Conservation (phyloP, 192 early-diverging fungal species). For the Coemansia sp. region DNA sequence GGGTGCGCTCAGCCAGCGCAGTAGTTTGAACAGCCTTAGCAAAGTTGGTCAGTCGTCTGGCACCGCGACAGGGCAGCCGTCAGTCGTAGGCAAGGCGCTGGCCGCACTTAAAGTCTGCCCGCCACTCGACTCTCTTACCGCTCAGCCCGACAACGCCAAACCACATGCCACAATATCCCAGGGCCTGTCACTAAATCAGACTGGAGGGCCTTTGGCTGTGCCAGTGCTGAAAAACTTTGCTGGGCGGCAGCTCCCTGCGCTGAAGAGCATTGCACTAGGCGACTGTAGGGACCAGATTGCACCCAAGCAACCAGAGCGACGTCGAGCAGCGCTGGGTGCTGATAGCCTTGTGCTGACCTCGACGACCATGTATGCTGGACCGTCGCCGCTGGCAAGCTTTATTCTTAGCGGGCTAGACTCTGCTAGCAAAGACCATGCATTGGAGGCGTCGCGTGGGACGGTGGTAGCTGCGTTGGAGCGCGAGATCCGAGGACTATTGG, state of each 20-base stretch:
- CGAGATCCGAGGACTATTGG: constrained; percentile 22
- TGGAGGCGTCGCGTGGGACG: constrained; percentile 1
- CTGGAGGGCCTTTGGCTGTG: not conserved
- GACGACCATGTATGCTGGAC: constrained; percentile 37
- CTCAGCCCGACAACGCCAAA: not conserved
- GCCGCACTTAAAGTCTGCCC: constrained; percentile 31
- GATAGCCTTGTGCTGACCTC: constrained; percentile 7
- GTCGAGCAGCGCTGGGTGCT: constrained; percentile 9
- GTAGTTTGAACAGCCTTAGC: not conserved
- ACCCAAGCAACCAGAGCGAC: constrained; percentile 10
- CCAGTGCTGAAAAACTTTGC: constrained; percentile 34
- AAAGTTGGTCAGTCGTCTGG: not conserved
- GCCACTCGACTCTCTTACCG: not conserved
- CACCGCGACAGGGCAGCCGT: not conserved
- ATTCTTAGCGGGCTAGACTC: constrained; percentile 23
- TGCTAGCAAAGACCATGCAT: not conserved
- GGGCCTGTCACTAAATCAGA: not conserved
- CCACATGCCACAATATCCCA: not conserved
- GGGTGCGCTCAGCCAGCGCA: constrained; percentile 11
- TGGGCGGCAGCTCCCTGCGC: constrained; percentile 34
- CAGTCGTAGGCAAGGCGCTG: constrained; percentile 44
- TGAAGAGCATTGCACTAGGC: constrained; percentile 7
- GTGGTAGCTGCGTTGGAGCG: constrained; percentile 21
- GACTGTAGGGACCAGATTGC: not conserved
- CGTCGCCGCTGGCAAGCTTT: constrained; percentile 46